Conservation (phyloP, 805 yeast species). For the Kluyveromyces aestuarii region DNA sequence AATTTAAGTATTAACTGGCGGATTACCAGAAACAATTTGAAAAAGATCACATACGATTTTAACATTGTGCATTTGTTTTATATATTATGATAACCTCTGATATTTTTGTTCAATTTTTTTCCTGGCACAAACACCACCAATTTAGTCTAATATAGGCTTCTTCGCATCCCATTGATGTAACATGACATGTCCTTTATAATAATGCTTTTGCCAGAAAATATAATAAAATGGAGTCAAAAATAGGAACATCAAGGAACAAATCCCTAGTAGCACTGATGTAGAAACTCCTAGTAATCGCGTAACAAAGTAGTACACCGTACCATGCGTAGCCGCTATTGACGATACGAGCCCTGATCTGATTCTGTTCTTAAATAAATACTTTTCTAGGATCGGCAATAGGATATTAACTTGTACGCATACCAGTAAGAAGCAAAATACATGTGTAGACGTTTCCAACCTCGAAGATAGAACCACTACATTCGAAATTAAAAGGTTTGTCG, state of each 20-base stretch:
- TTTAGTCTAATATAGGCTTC: conserved; percentile 13
- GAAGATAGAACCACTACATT: conserved; percentile 88
- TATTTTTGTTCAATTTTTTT: not conserved
- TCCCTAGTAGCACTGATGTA: conserved; percentile 13
- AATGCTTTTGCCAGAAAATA: conserved; percentile 24
- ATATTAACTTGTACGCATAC: conserved; percentile 29
- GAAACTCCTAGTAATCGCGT: conserved; percentile 15
- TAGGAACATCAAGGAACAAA: conserved; percentile 13
- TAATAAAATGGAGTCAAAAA: conserved; percentile 21
- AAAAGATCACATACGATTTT: not conserved
- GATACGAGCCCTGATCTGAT: conserved; percentile 9
- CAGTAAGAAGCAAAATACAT: conserved; percentile 77
- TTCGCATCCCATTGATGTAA: conserved; percentile 18
- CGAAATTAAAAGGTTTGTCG: conserved; percentile 75
- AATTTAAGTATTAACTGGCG: not conserved
- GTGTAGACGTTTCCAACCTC: conserved; percentile 60
- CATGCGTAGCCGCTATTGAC: conserved; percentile 13
- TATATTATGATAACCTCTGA: too few species aligned
- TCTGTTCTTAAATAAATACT: conserved; percentile 1
- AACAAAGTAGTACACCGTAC: conserved; percentile 18
- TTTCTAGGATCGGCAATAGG: conserved; percentile 18
- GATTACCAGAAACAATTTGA: not conserved
- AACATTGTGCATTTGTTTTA: too few species aligned
- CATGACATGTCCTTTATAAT: conserved; percentile 7
- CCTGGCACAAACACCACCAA: conserved; percentile 1